Conservation (phyloP, 495 filamentous ascomycete species). For the Penicillium macrosclerotiorum region DNA sequence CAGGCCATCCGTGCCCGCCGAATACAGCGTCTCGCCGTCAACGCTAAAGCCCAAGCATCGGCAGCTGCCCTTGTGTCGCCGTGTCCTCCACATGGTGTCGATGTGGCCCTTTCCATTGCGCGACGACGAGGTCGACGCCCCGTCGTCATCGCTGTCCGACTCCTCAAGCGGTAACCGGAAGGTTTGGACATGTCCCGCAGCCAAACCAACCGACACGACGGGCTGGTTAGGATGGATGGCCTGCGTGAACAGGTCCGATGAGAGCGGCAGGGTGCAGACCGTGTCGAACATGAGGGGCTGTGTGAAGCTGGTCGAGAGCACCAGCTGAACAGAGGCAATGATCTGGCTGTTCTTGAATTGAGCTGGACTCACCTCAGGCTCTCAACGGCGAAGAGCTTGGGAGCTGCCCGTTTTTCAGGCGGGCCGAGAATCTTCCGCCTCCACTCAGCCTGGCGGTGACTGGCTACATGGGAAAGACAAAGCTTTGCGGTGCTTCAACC, state of each 20-base stretch:
- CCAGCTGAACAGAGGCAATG: background rate
- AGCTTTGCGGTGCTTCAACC: no score
- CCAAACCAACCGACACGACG: constrained; percentile 80
- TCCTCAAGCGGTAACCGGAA: constrained; percentile 68
- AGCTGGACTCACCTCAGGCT: background rate
- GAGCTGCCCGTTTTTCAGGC: constrained; percentile 19
- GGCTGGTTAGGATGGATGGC: constrained; percentile 80
- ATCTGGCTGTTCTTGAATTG: background rate
- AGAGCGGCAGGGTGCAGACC: constrained; percentile 82
- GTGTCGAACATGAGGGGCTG: constrained; percentile 66
- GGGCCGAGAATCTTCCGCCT: constrained; percentile 18
- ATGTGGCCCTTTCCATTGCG: constrained; percentile 68
- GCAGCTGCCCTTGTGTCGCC: constrained; percentile 90
- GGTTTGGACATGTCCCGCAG: constrained; percentile 81
- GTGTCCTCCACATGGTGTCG: constrained; percentile 82
- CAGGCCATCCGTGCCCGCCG: constrained; percentile 83
- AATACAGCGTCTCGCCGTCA: constrained; percentile 77
- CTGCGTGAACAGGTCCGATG: constrained; percentile 85
- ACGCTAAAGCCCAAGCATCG: constrained; percentile 70
- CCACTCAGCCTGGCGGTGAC: no score
- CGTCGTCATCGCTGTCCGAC: constrained; percentile 46
- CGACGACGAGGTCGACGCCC: constrained; percentile 39
- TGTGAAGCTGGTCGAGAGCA: background rate
- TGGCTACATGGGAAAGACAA: no score
- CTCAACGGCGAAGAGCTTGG: constrained; percentile 5